Evolutionary conservation across 371 early-diverging fungal species (phyloP), one percentile per base, ranked within the genome.

Genomic region (Lichtheimia hyalospora): DNA sequence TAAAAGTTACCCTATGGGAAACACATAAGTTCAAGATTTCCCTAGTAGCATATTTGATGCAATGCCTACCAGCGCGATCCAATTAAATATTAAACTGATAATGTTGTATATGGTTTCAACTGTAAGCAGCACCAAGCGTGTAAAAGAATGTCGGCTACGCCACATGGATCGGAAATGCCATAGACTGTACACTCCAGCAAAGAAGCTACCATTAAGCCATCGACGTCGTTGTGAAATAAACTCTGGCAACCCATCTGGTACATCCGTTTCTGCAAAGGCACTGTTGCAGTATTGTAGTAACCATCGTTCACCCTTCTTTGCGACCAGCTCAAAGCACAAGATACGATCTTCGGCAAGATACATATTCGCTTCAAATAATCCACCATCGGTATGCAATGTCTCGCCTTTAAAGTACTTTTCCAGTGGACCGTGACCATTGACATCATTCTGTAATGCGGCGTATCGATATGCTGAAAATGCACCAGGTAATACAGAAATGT

Each of bases 401-500:
- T 89, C 89, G 10, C 89, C 89, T 50, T 82, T 74, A 57, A 89
- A 89, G 59, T 89, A 89, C 24, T 81, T 81, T 62, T 81, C 71
- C 12, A 89, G 55, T 2, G 89, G 89, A 5, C 89, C 89, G n/a
- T 69, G 69, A 6, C 80, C 82, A 18, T 84, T 75, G 4, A 69
- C 49, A n/a, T 77, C 72, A 10, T 86, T 78, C 49, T 78, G 70
- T 2, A 88, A 50, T 0, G 88, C 90, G 4, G 61, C 58, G 56
- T 82, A 89, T 21, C 88, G 79, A 60, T 89, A 88, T 0, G 88
- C 90, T 3, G 88, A 88, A 59, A 89, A 89, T 0, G 89, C 89
- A 49, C 89, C 89, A 5, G 92, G 92, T 3, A 91, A 73, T 4
- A 93, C 94, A 4, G 86, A 80, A 59, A 93, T 93, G 64, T 90